These are phyloP conservation scores for Kickxella alabastrina DNA, from an alignment of 192 early-diverging fungal genomes.

Conservation along the genomic window DNA sequence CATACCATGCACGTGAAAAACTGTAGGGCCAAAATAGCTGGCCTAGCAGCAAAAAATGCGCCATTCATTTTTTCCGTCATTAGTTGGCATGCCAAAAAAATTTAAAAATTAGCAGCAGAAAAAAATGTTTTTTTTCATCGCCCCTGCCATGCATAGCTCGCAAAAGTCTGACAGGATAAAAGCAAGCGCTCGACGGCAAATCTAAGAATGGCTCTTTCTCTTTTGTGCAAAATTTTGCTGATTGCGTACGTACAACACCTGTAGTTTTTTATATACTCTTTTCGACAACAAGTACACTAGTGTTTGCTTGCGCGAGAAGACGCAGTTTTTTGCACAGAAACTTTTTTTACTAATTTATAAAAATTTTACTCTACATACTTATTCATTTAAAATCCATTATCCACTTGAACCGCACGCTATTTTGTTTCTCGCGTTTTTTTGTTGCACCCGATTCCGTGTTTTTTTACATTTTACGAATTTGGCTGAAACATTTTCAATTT, in stretches of 20 bases:
- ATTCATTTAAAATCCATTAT: too few relatives aligned
- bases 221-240: conserved; percentile 53
- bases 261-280: conserved; percentile 19
- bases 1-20: too few relatives aligned
- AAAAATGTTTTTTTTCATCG: background rate
- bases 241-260: conserved; percentile 50
- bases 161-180: too few relatives aligned
- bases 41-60: too few relatives aligned
- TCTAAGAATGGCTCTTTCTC: conserved; percentile 26
- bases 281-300: background rate
- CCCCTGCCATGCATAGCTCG: background rate
- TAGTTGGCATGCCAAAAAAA: background rate
- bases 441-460: background rate
- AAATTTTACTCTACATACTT: too few relatives aligned
- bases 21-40: too few relatives aligned
- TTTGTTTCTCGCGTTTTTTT: background rate
- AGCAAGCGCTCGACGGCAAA: conserved; percentile 6
- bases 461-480: background rate
- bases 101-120: background rate
- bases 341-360: conserved; percentile 20
- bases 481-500: background rate
- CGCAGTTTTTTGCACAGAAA: conserved; percentile 39
- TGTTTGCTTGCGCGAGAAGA: conserved; percentile 40
- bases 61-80: conserved; percentile 3
- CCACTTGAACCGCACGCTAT: too few relatives aligned